Conservation (phyloP, 805 yeast species). For the Candida germanica region DNA sequence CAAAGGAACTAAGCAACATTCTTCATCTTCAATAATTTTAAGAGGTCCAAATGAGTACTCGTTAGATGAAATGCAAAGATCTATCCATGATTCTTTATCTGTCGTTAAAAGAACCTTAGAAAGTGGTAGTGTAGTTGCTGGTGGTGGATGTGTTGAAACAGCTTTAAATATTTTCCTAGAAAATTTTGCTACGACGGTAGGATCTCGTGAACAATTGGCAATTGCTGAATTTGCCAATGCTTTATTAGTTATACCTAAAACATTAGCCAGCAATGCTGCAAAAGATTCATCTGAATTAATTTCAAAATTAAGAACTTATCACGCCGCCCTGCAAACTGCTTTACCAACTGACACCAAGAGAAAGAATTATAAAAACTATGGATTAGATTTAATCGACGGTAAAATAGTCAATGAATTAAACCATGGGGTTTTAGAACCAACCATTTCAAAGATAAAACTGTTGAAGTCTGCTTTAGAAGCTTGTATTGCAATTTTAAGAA, state of each 20-base stretch:
- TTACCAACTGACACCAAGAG: conserved; percentile 80
- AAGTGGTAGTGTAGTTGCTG: conserved; percentile 92
- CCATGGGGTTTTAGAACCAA: conserved; percentile 93
- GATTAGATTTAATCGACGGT: conserved; percentile 87
- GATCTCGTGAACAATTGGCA: conserved; percentile 95
- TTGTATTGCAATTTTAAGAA: conserved; percentile 93
- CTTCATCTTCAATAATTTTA: conserved; percentile 84
- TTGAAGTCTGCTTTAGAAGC: conserved; percentile 97
- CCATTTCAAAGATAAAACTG: conserved; percentile 87
- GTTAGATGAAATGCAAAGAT: conserved; percentile 97
- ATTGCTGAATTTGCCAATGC: conserved; percentile 96
- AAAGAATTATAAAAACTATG: conserved; percentile 84
- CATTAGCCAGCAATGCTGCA: conserved; percentile 95
- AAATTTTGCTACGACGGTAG: conserved; percentile 96
- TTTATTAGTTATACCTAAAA: conserved; percentile 88
- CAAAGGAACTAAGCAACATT: conserved; percentile 86
- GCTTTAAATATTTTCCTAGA: conserved; percentile 93
- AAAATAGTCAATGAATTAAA: conserved; percentile 82
- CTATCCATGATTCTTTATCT: conserved; percentile 87
- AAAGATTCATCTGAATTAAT: conserved; percentile 93
- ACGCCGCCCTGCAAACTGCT: conserved; percentile 90
- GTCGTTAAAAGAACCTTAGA: conserved; percentile 96
- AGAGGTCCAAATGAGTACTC: conserved; percentile 96
- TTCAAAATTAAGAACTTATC: conserved; percentile 93
- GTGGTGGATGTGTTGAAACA: conserved; percentile 99